These are phyloP conservation scores for Xylaria polymorpha DNA, from an alignment of 2,329 filamentous ascomycete genomes.

Conservation along the genomic window DNA sequence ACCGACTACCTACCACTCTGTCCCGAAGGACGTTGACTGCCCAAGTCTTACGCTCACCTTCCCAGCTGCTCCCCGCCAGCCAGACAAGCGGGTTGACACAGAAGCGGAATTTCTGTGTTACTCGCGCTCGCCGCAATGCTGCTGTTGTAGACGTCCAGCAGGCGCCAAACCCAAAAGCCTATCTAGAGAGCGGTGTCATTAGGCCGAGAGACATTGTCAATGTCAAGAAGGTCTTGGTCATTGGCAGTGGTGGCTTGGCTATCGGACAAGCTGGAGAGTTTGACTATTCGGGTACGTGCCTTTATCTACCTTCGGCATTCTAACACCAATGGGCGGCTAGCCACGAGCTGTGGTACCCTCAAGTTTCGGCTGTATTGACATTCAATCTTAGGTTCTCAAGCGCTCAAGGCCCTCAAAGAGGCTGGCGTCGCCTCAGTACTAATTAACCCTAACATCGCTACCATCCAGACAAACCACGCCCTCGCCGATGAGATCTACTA, in stretches of 20 bases:
- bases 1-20: constrained; percentile 60
- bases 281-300: constrained; percentile 93
- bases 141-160: constrained; percentile 65
- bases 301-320: background rate
- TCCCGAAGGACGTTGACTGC: constrained; percentile 58
- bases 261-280: constrained; percentile 99
- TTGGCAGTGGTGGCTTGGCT: constrained; percentile 92
- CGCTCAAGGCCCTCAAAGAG: constrained; percentile 96
- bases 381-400: constrained; percentile 79
- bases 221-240: constrained; percentile 97
- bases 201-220: constrained; percentile 78
- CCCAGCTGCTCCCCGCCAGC: constrained; percentile 48
- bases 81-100: constrained; percentile 54
- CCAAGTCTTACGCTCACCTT: constrained; percentile 52
- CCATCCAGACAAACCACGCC: constrained; percentile 96
- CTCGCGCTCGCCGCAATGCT: constrained; percentile 54
- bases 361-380: constrained; percentile 40
- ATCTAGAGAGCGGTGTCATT: constrained; percentile 88
- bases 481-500: constrained; percentile 99
- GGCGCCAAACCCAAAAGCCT: constrained; percentile 85
- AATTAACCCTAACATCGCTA: constrained; percentile 98
- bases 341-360: constrained; percentile 36
- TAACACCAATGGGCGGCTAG: background rate
- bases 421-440: constrained; percentile 90
- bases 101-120: constrained; percentile 63